Conservation (phyloP, 306 rosid genomes). For the Ziziphus jujuba region DNA sequence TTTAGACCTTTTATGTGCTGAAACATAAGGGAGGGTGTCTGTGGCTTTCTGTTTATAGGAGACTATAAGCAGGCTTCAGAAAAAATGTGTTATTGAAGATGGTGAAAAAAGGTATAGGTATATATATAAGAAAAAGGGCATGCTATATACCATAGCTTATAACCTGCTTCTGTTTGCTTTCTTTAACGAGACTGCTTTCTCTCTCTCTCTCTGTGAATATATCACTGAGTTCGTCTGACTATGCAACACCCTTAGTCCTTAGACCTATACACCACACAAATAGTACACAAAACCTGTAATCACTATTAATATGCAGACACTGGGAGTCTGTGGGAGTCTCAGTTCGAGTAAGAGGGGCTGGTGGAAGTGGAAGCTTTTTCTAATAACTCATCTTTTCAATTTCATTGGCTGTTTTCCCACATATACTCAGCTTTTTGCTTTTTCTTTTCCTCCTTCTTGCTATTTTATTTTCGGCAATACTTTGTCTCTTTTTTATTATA, state of each 20-base stretch:
- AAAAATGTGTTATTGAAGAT: constrained; percentile 31
- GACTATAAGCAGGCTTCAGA: constrained; percentile 38
- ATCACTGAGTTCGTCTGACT: no score
- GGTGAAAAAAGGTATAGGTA: constrained; percentile 24
- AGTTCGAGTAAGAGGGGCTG: constrained; percentile 27
- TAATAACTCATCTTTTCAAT: background rate
- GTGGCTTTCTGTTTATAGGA: constrained; percentile 51
- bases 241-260: background rate
- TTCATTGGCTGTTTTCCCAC: constrained; percentile 24
- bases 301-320: constrained; percentile 47
- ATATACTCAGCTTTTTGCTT: constrained; percentile 38
- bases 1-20: constrained; percentile 56
- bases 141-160: no score
- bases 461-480: constrained; percentile 32
- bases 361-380: constrained; percentile 28
- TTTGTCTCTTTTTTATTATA: constrained; percentile 1
- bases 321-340: constrained; percentile 30
- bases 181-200: no score
- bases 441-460: constrained; percentile 42
- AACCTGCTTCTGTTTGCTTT: no score
- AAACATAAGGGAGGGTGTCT: constrained; percentile 54
- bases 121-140: no score
- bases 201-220: no score
- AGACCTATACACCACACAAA: background rate
- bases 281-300: constrained; percentile 28